These are phyloP conservation scores for Symbiodinium pilosum DNA, from an alignment of 73 alveolate genomes.

Conservation along the genomic window DNA sequence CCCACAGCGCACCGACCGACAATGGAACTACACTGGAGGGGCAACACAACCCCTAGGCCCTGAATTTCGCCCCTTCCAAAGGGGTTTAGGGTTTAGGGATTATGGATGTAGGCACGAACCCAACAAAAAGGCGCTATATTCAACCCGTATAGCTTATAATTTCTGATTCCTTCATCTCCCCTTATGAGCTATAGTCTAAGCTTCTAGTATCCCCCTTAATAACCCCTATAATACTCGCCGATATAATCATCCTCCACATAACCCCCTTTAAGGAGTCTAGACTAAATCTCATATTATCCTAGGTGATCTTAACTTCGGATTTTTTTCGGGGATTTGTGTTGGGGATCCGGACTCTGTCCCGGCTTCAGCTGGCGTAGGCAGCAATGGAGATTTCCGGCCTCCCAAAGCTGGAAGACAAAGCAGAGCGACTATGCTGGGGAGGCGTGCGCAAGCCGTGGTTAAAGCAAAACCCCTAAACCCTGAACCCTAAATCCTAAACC, in stretches of 20 bases:
- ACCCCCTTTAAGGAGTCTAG: not conserved
- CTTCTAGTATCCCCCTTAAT: no score
- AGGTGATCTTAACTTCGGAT: no score
- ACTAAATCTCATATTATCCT: not conserved
- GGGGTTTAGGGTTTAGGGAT: not conserved
- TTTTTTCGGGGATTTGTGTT: no score
- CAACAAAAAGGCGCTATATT: no score
- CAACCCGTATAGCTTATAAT: no score
- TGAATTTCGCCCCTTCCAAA: not conserved
- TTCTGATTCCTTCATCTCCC: no score
- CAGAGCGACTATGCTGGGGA: no score
- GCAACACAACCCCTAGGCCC: not conserved
- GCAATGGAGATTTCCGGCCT: not conserved
- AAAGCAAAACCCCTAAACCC: not conserved
- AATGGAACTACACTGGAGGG: not conserved
- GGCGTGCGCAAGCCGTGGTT: no score
- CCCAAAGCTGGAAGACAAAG: not conserved
- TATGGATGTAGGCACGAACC: no score
- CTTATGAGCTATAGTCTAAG: no score
- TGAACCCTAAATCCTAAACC: not conserved
- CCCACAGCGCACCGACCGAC: not conserved
- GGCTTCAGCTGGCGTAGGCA: not conserved
- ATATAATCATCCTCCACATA: no score
- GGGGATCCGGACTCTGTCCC: not conserved
- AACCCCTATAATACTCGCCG: no score